Conservation (phyloP, 2,329 filamentous ascomycete genomes). For the Lachnellula suecica region DNA sequence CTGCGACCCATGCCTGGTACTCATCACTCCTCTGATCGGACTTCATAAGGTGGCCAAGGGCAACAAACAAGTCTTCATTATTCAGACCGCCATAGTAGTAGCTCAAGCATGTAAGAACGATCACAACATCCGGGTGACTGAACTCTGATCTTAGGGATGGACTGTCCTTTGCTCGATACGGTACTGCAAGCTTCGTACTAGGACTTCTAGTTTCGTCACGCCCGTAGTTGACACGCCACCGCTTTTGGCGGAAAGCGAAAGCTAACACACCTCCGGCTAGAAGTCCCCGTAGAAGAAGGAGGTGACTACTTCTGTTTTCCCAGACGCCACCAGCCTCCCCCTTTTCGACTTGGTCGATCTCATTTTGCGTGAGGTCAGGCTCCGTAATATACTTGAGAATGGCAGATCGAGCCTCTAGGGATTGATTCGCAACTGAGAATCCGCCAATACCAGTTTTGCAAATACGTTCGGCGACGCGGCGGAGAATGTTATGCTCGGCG, state of each 20-base stretch:
- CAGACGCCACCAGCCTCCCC: slow-evolving; percentile 19
- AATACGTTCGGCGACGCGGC: slow-evolving; percentile 1
- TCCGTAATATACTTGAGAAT: slow-evolving; percentile 10
- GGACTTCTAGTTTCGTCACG: slow-evolving; percentile 40
- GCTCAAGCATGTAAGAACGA: slow-evolving; percentile 53
- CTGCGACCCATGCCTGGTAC: slow-evolving; percentile 49
- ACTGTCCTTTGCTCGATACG: slow-evolving; percentile 58
- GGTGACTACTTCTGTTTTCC: slow-evolving; percentile 31
- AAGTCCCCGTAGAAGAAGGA: slow-evolving; percentile 52
- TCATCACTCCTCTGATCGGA: slow-evolving; percentile 52
- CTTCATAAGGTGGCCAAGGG: slow-evolving; percentile 46
- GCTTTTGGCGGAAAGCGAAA: slow-evolving; percentile 54
- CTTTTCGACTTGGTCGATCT: slow-evolving; percentile 9
- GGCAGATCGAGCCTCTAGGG: not conserved
- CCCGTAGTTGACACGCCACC: slow-evolving; percentile 67
- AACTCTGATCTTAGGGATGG: slow-evolving; percentile 58
- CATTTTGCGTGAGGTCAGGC: slow-evolving; percentile 1
- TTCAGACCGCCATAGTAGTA: slow-evolving; percentile 58
- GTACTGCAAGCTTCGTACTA: slow-evolving; percentile 51
- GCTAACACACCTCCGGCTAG: slow-evolving; percentile 53
- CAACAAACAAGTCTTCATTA: slow-evolving; percentile 46
- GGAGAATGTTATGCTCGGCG: not conserved
- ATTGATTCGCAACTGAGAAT: slow-evolving; percentile 6
- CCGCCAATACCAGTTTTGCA: slow-evolving; percentile 13
- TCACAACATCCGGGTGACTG: slow-evolving; percentile 59